These are phyloP conservation scores for Whalleya microplaca DNA, from an alignment of 2,329 filamentous ascomycete genomes.

Conservation along the genomic window DNA sequence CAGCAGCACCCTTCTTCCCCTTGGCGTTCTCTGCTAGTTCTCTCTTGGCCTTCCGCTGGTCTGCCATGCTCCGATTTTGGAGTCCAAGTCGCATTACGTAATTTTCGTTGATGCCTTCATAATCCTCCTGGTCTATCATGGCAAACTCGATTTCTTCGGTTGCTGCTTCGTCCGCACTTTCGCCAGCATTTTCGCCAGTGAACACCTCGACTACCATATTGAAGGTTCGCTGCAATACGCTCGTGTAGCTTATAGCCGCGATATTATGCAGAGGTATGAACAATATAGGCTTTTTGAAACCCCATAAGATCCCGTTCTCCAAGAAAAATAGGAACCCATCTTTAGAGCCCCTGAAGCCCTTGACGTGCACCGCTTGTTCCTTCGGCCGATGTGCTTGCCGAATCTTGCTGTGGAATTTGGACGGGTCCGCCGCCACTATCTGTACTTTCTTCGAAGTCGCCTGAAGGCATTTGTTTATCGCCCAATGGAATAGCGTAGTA, in stretches of 20 bases:
- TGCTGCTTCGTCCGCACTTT: slow-evolving; percentile 45
- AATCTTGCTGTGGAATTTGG: slow-evolving; percentile 60
- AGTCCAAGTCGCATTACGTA: slow-evolving; percentile 65
- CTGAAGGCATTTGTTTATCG: slow-evolving; percentile 55
- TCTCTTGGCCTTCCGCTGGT: slow-evolving; percentile 67
- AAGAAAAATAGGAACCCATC: slow-evolving; percentile 72
- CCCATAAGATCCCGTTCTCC: slow-evolving; percentile 69
- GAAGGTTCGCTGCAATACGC: slow-evolving; percentile 69
- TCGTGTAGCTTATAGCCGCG: slow-evolving; percentile 68
- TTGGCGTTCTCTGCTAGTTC: slow-evolving; percentile 63
- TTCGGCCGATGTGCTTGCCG: slow-evolving; percentile 61
- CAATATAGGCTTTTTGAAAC: slow-evolving; percentile 70
- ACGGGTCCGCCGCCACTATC: slow-evolving; percentile 57
- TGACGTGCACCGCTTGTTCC: slow-evolving; percentile 68
- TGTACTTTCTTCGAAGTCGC: slow-evolving; percentile 51
- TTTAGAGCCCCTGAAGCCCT: slow-evolving; percentile 68
- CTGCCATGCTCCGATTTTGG: slow-evolving; percentile 70
- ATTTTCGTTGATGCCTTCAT: slow-evolving; percentile 62
- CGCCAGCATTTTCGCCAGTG: slow-evolving; percentile 36
- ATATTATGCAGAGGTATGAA: slow-evolving; percentile 66
- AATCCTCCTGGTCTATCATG: slow-evolving; percentile 73
- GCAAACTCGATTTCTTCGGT: slow-evolving; percentile 68
- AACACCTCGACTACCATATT: slow-evolving; percentile 68
- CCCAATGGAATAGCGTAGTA: slow-evolving; percentile 64
- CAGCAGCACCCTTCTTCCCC: slow-evolving; percentile 48